A percentile compares a stretch with the other conserved stretches of the same genome.
These are phyloP conservation scores for Pulveroboletus sp. DNA, from an alignment of 768 basidiomycete species.

Conservation along the genomic window DNA sequence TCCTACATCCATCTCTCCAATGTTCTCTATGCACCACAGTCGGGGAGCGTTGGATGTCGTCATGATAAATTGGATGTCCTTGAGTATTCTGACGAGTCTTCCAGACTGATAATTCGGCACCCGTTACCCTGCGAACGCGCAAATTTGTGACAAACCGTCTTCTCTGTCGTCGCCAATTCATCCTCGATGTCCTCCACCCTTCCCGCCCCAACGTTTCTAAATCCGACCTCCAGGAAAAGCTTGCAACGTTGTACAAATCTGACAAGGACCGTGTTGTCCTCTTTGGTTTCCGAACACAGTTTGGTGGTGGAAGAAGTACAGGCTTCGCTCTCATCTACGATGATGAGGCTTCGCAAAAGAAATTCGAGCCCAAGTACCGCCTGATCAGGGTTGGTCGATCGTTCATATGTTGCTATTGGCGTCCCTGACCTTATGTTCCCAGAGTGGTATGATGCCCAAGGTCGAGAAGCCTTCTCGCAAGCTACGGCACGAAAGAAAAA, in stretches of 20 bases:
- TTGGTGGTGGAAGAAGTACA: slow-evolving; percentile 97
- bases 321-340: slow-evolving; percentile 99
- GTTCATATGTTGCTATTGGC: not conserved
- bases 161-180: slow-evolving; percentile 91
- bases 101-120: slow-evolving; percentile 74
- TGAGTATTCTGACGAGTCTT: slow-evolving; percentile 16
- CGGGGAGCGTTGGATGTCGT: slow-evolving; percentile 27
- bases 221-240: slow-evolving; percentile 87
- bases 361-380: slow-evolving; percentile 96
- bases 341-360: slow-evolving; percentile 89
- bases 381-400: slow-evolving; percentile 76
- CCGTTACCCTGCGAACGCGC: slow-evolving; percentile 94
- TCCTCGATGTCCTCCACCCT: slow-evolving; percentile 95
- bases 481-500: slow-evolving; percentile 99
- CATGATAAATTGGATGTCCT: slow-evolving; percentile 20
- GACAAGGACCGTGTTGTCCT: slow-evolving; percentile 87
- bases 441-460: slow-evolving; percentile 73
- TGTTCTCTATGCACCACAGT: slow-evolving; percentile 7
- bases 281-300: slow-evolving; percentile 92
- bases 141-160: slow-evolving; percentile 99
- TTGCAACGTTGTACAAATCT: slow-evolving; percentile 89
- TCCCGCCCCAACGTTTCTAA: slow-evolving; percentile 91
- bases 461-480: slow-evolving; percentile 91
- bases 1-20: not conserved
- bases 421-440: slow-evolving; percentile 3